Evolutionary conservation across 2,329 filamentous ascomycete genomes (phyloP).

Genomic region (Xylariaceae sp.): DNA sequence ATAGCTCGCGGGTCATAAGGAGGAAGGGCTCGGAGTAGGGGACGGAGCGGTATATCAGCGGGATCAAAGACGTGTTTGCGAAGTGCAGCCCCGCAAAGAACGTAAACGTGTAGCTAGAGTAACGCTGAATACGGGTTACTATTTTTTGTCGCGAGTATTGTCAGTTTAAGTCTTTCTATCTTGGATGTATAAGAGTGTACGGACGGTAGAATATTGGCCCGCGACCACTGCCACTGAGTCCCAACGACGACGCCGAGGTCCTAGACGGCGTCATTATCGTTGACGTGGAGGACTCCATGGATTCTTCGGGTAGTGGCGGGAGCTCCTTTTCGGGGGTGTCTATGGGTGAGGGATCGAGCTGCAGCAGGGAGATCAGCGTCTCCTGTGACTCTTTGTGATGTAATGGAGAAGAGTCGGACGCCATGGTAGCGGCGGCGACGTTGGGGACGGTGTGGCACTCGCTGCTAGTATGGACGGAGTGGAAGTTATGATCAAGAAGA

Average conservation of each 20-base stretch:
- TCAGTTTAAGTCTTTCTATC: background rate
- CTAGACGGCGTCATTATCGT: conserved; percentile 50
- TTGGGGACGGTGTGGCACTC: background rate
- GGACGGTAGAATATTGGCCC: conserved; percentile 78
- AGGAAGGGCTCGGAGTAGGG: conserved; percentile 82
- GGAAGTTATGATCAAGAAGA: no score
- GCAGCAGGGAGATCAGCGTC: conserved; percentile 70
- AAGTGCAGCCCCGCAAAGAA: conserved; percentile 79
- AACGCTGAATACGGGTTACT: conserved; percentile 73
- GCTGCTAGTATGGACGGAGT: background rate
- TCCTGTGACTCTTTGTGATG: conserved; percentile 53
- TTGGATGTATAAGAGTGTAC: conserved; percentile 37
- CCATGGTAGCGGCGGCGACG: conserved; percentile 26
- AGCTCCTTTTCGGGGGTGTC: conserved; percentile 60
- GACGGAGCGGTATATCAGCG: conserved; percentile 74
- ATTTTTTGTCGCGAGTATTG: background rate
- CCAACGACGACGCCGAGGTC: conserved; percentile 50
- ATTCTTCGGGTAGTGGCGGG: conserved; percentile 46
- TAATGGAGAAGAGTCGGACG: conserved; percentile 43
- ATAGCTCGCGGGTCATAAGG: conserved; percentile 88
- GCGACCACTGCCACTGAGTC: conserved; percentile 68
- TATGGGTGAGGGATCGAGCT: conserved; percentile 84
- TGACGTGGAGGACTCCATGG: conserved; percentile 40
- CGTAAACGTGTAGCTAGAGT: conserved; percentile 85
- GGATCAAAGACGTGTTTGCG: conserved; percentile 81